Conservation (phyloP, 1,139 yeast species). For the Blastobotrys apis region DNA sequence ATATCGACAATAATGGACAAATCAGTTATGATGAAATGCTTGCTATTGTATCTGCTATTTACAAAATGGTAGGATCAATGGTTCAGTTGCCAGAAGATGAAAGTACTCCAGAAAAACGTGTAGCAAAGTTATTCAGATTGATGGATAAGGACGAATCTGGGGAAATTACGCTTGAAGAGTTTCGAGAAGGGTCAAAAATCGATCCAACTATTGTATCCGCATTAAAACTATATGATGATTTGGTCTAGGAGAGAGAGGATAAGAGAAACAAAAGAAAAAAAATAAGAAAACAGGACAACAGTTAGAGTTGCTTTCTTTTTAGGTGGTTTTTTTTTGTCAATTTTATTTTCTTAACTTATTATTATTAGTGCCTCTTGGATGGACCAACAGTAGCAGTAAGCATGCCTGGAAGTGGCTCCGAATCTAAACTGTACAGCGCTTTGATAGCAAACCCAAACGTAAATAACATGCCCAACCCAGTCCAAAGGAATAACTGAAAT, state of each 20-base stretch:
- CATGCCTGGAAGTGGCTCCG: constrained; percentile 64
- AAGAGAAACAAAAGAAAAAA: not conserved
- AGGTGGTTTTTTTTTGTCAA: not conserved
- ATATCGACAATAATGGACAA: constrained; percentile 70
- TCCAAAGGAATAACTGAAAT: constrained; percentile 66
- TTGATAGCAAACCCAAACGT: constrained; percentile 52
- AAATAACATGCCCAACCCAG: constrained; percentile 46
- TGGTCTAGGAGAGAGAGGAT: constrained; percentile 26
- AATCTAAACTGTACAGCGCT: constrained; percentile 51
- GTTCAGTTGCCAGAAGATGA: constrained; percentile 89
- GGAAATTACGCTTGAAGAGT: constrained; percentile 73
- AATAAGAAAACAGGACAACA: too few relatives aligned
- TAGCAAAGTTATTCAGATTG: constrained; percentile 68
- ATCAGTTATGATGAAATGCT: constrained; percentile 75
- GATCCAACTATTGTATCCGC: constrained; percentile 83
- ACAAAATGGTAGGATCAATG: constrained; percentile 95
- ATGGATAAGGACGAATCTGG: constrained; percentile 70
- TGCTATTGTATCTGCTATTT: constrained; percentile 74
- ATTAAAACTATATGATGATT: constrained; percentile 58
- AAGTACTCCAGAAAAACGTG: constrained; percentile 83
- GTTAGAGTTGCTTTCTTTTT: too few relatives aligned
- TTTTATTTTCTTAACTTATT: not conserved
- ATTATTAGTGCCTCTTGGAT: not conserved
- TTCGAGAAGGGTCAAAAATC: constrained; percentile 70
- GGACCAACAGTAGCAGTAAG: constrained; percentile 29